A percentile compares a stretch with the other conserved stretches of the same genome.
Evolutionary conservation across 768 basidiomycete genomes (phyloP).

Genomic region (Amanita thiersii): DNA sequence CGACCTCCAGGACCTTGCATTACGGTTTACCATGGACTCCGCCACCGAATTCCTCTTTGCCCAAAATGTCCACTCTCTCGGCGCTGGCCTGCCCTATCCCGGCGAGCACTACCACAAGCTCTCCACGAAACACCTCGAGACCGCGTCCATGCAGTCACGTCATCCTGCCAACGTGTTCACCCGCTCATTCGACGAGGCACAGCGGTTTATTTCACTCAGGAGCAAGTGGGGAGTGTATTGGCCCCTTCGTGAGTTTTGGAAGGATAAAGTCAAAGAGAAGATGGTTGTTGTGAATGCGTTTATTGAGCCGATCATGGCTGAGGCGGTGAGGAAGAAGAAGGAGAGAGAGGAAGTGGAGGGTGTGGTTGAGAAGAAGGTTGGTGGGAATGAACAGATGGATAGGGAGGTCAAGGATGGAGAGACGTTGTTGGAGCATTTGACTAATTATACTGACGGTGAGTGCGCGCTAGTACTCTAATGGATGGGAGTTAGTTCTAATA

Average conservation of each 20-base stretch:
- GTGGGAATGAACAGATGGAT: slow-evolving; percentile 17
- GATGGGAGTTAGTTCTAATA: neutral
- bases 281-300: slow-evolving; percentile 39
- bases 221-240: slow-evolving; percentile 24
- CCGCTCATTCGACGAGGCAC: slow-evolving; percentile 39
- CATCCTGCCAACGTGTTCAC: slow-evolving; percentile 38
- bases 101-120: slow-evolving; percentile 11
- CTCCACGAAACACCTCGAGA: slow-evolving; percentile 16
- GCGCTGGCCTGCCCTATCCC: slow-evolving; percentile 43
- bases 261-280: slow-evolving; percentile 32
- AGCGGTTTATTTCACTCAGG: slow-evolving; percentile 28
- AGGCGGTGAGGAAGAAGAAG: slow-evolving; percentile 32
- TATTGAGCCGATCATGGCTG: slow-evolving; percentile 40
- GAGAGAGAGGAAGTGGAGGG: slow-evolving; percentile 1
- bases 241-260: slow-evolving; percentile 37
- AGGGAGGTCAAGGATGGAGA: slow-evolving; percentile 27
- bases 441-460: slow-evolving; percentile 43
- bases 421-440: slow-evolving; percentile 40
- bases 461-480: neutral
- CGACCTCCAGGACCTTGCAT: slow-evolving; percentile 49
- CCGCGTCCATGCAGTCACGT: slow-evolving; percentile 15
- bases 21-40: slow-evolving; percentile 57
- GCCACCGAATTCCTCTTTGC: slow-evolving; percentile 57
- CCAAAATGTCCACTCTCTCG: slow-evolving; percentile 38
- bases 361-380: slow-evolving; percentile 4